phyloP scores from a whole-genome alignment of 169 alveolate species.

The Cryptosporidium bovis region DNA sequence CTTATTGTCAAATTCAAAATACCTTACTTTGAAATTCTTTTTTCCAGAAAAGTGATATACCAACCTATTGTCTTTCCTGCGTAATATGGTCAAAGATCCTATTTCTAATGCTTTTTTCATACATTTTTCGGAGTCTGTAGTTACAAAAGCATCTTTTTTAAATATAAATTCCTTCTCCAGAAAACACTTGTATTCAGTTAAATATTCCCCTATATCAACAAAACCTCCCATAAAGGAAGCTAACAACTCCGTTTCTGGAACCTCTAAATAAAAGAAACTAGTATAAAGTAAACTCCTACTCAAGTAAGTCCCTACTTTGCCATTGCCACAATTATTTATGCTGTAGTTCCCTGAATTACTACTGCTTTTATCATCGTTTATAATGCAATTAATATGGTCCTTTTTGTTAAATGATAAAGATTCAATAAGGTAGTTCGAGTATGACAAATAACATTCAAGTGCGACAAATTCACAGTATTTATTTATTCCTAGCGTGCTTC shows the following conservation, averaged over 20 bases:
- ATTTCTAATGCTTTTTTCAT: background rate
- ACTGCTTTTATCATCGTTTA: too few species aligned
- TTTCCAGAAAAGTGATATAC: slow-evolving; percentile 35
- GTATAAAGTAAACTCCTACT: too few species aligned
- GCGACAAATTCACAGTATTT: slow-evolving; percentile 27
- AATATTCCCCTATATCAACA: slow-evolving; percentile 41
- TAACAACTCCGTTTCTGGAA: too few species aligned
- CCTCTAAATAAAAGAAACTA: too few species aligned
- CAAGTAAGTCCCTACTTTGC: too few species aligned
- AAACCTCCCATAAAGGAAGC: background rate
- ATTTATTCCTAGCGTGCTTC: background rate
- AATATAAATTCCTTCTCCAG: slow-evolving; percentile 36
- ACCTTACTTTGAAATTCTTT: slow-evolving; percentile 6
- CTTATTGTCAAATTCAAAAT: background rate
- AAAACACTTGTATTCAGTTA: background rate
- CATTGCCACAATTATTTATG: too few species aligned
- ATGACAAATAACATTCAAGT: slow-evolving; percentile 19
- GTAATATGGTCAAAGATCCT: slow-evolving; percentile 14
- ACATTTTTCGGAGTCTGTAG: background rate
- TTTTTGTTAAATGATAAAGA: background rate
- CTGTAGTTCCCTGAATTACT: too few species aligned
- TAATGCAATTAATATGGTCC: background rate
- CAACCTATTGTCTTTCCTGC: slow-evolving; percentile 14
- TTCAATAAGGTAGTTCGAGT: slow-evolving; percentile 17
- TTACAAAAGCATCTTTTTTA: background rate